Base-by-base conservation (phyloP, 139 green algal genomes). In the Coelastrella sp. region DNA sequence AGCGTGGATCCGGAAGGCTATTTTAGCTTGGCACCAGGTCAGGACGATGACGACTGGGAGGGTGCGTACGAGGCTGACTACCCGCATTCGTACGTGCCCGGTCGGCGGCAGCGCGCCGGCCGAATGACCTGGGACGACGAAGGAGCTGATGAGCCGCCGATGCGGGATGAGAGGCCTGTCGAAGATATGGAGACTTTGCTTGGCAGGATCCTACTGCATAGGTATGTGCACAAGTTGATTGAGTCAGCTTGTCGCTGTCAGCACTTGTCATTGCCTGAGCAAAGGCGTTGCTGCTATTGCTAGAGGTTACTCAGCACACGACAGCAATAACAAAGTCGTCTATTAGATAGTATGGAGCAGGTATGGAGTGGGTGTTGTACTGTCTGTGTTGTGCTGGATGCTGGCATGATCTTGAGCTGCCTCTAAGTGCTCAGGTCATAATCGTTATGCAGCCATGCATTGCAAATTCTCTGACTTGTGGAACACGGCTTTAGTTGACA, bases 161-260 rank as follows among this genome's bases (percentile, higher is more conserved):
- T 7, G 80, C 59, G 58, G 20, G 10, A 23, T 19, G 59, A 86
- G 20, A 23, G 80, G 17, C 60, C 19, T 11, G 20, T 74, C 8
- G 80, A 86, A 59, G 80, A 86, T n/a, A 74, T 86, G 80, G 80
- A 86, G n/a, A 74, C 19, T 8, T 23, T 86, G 59, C 80, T 86
- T 20, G n/a, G 80, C 19, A 68, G 80, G 20, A 74, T 86, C 14
- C 80, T 86, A 14, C 20, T 86, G n/a, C 58, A 86, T 20, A 86
- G 80, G 80, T 86, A 65, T 14, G n/a, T 17, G 7, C 68, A 71
- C 61, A 71, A 71, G 61, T 47, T 47, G 32, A 47, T 47, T 47
- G 32, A 47, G 32, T 1, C 32, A 47, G 32, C 32, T 47, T 47
- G 32, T 47, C 32, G 32, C 32, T 47, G 32, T 47, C 32, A 47